A percentile compares a stretch with the other conserved stretches of the same genome.
These are phyloP conservation scores for Emergomyces orientalis DNA, from an alignment of 2,329 filamentous ascomycete genomes.

Conservation along the genomic window DNA sequence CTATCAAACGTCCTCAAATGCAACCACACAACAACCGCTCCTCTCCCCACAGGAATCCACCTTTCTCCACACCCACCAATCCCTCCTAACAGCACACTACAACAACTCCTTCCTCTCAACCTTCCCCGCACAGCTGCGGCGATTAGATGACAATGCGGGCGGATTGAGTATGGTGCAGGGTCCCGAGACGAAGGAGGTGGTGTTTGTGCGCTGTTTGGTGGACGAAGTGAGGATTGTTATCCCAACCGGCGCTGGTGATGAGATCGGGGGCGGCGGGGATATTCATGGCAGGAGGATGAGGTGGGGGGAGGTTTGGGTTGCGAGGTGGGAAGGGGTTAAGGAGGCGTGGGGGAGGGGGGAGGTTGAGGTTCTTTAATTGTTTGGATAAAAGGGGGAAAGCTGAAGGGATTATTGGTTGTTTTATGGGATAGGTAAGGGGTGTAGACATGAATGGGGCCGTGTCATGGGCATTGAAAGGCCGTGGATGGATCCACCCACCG, in stretches of 20 bases:
- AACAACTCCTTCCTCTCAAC: conserved; percentile 70
- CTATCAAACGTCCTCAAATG: neutral
- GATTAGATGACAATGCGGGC: conserved; percentile 81
- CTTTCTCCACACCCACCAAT: conserved; percentile 78
- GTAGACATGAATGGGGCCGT: too few species aligned
- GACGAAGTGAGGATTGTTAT: conserved; percentile 40
- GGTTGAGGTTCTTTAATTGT: conserved; percentile 34
- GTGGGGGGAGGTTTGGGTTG: conserved; percentile 57
- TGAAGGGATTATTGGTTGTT: too few species aligned
- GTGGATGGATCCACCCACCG: too few species aligned
- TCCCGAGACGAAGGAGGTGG: conserved; percentile 71
- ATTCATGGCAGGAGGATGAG: conserved; percentile 31
- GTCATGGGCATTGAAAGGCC: too few species aligned
- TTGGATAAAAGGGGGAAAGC: too few species aligned
- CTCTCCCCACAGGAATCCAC: conserved; percentile 69
- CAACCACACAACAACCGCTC: conserved; percentile 30
- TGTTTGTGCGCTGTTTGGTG: conserved; percentile 60
- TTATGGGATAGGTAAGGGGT: too few species aligned
- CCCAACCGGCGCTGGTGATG: conserved; percentile 24
- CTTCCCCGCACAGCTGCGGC: conserved; percentile 70
- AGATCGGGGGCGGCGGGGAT: conserved; percentile 17
- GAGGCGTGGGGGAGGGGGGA: conserved; percentile 35
- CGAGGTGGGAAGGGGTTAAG: conserved; percentile 67
- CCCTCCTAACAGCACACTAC: conserved; percentile 77
- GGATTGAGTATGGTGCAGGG: conserved; percentile 87